phyloP scores from a whole-genome alignment of 441 rosid genomes.

The Breynia disticha region DNA sequence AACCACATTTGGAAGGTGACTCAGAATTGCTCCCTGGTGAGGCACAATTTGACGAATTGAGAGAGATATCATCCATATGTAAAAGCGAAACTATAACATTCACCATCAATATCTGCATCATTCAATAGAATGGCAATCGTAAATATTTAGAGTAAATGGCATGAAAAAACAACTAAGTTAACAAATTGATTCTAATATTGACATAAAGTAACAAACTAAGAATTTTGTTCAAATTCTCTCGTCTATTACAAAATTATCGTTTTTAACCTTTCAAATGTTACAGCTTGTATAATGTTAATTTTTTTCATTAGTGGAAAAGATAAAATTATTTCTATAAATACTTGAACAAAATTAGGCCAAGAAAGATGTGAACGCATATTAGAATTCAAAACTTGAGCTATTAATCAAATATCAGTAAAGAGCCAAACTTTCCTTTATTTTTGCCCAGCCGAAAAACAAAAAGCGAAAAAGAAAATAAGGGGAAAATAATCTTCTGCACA shows the following conservation, averaged over 20 bases:
- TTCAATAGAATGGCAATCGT: slow-evolving; percentile 20
- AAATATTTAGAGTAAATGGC: slow-evolving; percentile 15
- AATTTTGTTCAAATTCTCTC: too few species aligned
- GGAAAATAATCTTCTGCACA: slow-evolving; percentile 2
- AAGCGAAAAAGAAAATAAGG: not conserved
- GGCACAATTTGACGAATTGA: slow-evolving; percentile 47
- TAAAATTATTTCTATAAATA: too few species aligned
- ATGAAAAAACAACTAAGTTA: slow-evolving; percentile 1
- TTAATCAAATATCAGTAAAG: not conserved
- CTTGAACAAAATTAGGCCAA: not conserved
- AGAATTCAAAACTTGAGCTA: not conserved
- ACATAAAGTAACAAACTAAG: too few species aligned
- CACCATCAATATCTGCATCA: slow-evolving; percentile 88
- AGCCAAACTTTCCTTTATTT: not conserved
- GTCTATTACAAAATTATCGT: too few species aligned
- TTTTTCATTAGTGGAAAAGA: too few species aligned
- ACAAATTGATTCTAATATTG: too few species aligned
- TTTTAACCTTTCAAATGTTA: too few species aligned
- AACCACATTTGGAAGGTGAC: slow-evolving; percentile 27
- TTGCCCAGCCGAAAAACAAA: not conserved
- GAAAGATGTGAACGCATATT: not conserved
- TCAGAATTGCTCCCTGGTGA: slow-evolving; percentile 48
- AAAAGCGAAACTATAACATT: slow-evolving; percentile 82
- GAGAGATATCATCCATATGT: slow-evolving; percentile 78
- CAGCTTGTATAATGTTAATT: too few species aligned